These are phyloP conservation scores for Quercus wislizeni DNA, from an alignment of 306 rosid genomes.

Conservation along the genomic window DNA sequence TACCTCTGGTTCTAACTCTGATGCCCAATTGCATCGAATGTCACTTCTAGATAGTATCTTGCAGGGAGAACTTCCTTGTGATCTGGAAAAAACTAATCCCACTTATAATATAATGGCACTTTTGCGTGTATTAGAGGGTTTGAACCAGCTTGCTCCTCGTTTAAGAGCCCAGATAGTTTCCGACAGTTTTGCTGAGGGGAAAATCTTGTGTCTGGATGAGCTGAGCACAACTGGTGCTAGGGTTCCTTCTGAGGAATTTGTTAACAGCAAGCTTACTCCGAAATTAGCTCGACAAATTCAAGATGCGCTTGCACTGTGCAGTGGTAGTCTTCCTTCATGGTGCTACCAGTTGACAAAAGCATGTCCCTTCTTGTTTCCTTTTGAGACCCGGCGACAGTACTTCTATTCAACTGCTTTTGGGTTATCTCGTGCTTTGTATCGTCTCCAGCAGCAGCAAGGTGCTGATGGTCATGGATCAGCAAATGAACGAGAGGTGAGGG, in stretches of 20 bases:
- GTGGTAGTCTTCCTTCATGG: constrained; percentile 99
- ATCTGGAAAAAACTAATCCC: constrained; percentile 82
- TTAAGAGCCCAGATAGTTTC: constrained; percentile 68
- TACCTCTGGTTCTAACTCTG: constrained; percentile 54
- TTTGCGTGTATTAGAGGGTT: constrained; percentile 87
- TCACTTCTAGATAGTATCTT: constrained; percentile 88
- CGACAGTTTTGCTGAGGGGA: constrained; percentile 77
- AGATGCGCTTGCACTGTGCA: constrained; percentile 99
- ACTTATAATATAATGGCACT: constrained; percentile 84
- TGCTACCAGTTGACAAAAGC: constrained; percentile 98
- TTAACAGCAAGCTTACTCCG: constrained; percentile 95
- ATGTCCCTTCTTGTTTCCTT: constrained; percentile 96
- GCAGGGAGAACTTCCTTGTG: constrained; percentile 97
- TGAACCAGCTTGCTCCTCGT: constrained; percentile 94
- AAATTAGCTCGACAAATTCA: constrained; percentile 96
- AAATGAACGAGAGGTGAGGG: constrained; percentile 92
- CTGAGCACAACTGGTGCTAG: constrained; percentile 51
- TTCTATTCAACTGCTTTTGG: constrained; percentile 98
- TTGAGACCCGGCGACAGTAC: constrained; percentile 92
- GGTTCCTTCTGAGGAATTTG: constrained; percentile 74
- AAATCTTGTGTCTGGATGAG: constrained; percentile 54
- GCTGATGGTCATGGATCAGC: constrained; percentile 92
- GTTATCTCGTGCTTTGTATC: constrained; percentile 87
- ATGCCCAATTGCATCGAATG: constrained; percentile 55
- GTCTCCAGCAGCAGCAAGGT: constrained; percentile 98